Evolutionary conservation across 2,329 filamentous ascomycete genomes (phyloP).

Genomic region (Xylariaceae sp.): DNA sequence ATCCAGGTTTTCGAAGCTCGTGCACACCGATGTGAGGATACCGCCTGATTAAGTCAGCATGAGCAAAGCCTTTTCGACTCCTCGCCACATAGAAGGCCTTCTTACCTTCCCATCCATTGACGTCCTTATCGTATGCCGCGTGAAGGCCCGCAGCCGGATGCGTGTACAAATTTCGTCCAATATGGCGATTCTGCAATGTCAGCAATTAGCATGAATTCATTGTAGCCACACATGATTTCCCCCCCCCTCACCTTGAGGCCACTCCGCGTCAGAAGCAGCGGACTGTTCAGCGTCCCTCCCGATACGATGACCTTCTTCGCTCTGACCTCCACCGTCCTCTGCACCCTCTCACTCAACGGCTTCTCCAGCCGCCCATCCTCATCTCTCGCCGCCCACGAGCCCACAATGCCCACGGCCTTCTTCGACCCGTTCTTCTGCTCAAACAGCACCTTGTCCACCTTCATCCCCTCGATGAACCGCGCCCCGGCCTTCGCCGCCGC

Average conservation of each 20-base stretch:
- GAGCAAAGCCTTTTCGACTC: neutral
- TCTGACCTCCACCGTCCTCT: conserved; percentile 63
- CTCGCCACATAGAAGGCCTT: neutral
- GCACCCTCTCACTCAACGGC: conserved; percentile 40
- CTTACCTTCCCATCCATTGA: conserved; percentile 62
- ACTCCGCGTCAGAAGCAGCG: conserved; percentile 71
- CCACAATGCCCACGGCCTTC: conserved; percentile 66
- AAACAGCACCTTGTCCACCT: conserved; percentile 54
- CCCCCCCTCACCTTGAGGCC: conserved; percentile 60
- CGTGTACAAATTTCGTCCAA: conserved; percentile 76
- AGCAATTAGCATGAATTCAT: neutral
- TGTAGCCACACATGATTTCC: neutral
- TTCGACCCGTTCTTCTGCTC: conserved; percentile 44
- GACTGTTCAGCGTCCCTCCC: conserved; percentile 71
- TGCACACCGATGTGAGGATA: conserved; percentile 75
- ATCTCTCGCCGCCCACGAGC: conserved; percentile 72
- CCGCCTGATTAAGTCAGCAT: conserved; percentile 43
- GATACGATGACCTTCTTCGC: conserved; percentile 80
- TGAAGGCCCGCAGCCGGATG: conserved; percentile 64
- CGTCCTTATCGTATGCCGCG: conserved; percentile 65
- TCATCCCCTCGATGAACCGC: conserved; percentile 64
- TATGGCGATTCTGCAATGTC: conserved; percentile 60
- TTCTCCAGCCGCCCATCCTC: conserved; percentile 53
- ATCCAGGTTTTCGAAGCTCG: conserved; percentile 77
- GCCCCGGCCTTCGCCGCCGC: conserved; percentile 64